These are phyloP conservation scores for Pyronema omphalodes DNA, from an alignment of 495 filamentous ascomycete species.

Conservation along the genomic window DNA sequence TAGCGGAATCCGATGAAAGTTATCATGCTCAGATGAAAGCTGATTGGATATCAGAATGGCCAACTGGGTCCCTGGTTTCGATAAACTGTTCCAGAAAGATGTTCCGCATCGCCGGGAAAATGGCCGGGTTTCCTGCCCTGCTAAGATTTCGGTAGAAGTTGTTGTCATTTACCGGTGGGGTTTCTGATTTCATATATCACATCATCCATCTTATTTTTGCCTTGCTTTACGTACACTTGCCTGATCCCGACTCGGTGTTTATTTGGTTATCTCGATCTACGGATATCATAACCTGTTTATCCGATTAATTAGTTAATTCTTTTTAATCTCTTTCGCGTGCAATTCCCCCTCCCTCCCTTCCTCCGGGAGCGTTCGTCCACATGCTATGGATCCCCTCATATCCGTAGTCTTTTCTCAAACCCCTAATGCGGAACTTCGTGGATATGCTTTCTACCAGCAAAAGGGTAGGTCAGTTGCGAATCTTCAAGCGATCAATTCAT, in stretches of 20 bases:
- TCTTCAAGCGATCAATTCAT: background rate
- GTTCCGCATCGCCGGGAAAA: background rate
- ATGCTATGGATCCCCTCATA: too few relatives aligned
- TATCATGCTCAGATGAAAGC: background rate
- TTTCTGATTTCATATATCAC: too few relatives aligned
- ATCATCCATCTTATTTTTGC: too few relatives aligned
- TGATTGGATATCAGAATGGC: background rate
- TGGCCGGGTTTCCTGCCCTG: background rate
- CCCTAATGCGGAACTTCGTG: background rate
- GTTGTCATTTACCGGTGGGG: too few relatives aligned
- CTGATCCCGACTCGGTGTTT: too few relatives aligned
- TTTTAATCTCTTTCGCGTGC: background rate
- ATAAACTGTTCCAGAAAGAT: background rate
- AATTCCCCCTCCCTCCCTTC: background rate
- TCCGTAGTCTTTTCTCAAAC: background rate
- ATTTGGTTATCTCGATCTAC: too few relatives aligned
- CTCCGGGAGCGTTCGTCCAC: too few relatives aligned
- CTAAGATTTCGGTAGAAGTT: too few relatives aligned
- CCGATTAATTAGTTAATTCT: too few relatives aligned
- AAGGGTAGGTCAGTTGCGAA: background rate
- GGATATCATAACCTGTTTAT: too few relatives aligned
- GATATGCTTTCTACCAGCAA: background rate
- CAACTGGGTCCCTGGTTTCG: background rate
- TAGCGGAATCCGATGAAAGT: background rate
- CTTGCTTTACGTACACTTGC: too few relatives aligned